Conservation (phyloP, 2,329 filamentous ascomycete genomes). For the Diaporthe citriasiana region DNA sequence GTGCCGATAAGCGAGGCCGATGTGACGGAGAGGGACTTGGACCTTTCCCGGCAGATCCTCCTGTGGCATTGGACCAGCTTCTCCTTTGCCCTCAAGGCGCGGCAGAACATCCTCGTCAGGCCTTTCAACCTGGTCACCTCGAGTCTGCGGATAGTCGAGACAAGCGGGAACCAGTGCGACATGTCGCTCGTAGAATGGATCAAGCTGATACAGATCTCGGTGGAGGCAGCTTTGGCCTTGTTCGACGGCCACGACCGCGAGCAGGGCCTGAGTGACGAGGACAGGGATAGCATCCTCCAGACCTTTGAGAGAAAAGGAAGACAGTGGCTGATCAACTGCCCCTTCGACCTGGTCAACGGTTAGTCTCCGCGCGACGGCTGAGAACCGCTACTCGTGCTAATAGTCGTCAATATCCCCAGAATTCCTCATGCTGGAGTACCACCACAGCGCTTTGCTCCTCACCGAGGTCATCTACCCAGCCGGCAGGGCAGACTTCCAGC, state of each 20-base stretch:
- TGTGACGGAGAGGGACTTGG: constrained; percentile 21
- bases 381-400: background rate
- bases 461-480: constrained; percentile 40
- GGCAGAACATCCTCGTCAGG: constrained; percentile 12
- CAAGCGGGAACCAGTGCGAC: constrained; percentile 30
- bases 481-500: constrained; percentile 32
- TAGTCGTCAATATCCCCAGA: background rate
- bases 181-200: constrained; percentile 34
- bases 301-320: constrained; percentile 30
- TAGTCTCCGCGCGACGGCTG: background rate
- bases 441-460: constrained; percentile 33
- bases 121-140: constrained; percentile 10
- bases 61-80: constrained; percentile 39
- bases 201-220: constrained; percentile 29
- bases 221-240: constrained; percentile 17
- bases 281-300: constrained; percentile 33
- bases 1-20: constrained; percentile 2
- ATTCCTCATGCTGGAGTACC: constrained; percentile 40
- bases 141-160: constrained; percentile 33
- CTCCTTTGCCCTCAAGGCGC: constrained; percentile 30
- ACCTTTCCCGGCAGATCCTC: constrained; percentile 35
- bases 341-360: constrained; percentile 40
- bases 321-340: constrained; percentile 41
- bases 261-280: constrained; percentile 32
- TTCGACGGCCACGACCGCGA: constrained; percentile 9